phyloP scores from a whole-genome alignment of 2,329 filamentous ascomycete genomes.

The Colletotrichum chlorophyti region DNA sequence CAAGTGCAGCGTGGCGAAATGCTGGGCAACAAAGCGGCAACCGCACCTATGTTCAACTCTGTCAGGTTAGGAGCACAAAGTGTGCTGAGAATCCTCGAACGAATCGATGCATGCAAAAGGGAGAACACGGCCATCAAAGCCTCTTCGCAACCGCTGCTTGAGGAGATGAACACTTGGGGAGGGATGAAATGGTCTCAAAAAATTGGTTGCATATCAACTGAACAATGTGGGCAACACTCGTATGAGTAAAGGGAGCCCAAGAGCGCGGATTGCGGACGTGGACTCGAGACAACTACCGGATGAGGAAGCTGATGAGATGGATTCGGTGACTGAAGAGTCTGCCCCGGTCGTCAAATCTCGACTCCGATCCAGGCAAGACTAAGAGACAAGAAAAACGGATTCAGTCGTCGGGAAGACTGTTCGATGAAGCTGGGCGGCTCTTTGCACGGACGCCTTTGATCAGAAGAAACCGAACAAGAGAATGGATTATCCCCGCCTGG shows the following conservation, averaged over 20 bases:
- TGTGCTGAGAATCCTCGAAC: neutral
- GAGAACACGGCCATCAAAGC: neutral
- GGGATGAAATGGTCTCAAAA: conserved; percentile 22
- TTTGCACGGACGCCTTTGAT: conserved; percentile 2
- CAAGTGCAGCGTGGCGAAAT: neutral
- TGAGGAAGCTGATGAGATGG: conserved; percentile 15
- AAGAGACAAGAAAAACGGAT: conserved; percentile 16
- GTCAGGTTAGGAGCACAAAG: conserved; percentile 12
- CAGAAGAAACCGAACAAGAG: neutral
- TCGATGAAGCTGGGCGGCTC: conserved; percentile 15
- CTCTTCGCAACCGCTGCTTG: conserved; percentile 7
- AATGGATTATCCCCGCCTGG: conserved; percentile 20
- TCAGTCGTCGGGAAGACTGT: conserved; percentile 22
- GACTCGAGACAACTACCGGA: neutral
- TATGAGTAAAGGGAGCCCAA: neutral
- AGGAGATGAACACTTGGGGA: conserved; percentile 23
- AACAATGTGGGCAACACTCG: conserved; percentile 6
- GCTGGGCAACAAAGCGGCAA: neutral
- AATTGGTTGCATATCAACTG: conserved; percentile 11
- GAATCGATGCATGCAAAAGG: neutral
- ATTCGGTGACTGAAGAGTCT: neutral
- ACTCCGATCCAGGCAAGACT: neutral
- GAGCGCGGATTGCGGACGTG: neutral
- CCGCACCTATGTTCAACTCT: conserved; percentile 3
- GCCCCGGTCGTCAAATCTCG: neutral